These are phyloP conservation scores for Chrysanthemum seticuspe DNA, from an alignment of 129 eudicot genomes.

Conservation along the genomic window DNA sequence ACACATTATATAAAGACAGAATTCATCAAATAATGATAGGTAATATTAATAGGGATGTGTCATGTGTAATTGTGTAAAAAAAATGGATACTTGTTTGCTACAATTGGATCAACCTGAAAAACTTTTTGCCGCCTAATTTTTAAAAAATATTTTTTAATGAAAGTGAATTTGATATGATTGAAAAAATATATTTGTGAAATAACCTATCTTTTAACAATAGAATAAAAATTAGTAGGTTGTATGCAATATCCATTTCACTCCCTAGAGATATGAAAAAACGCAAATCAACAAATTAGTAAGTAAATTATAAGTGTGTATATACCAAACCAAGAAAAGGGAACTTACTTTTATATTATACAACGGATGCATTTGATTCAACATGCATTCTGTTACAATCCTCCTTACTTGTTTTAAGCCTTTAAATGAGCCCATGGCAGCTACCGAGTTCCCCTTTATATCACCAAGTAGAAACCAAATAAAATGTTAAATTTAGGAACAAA, in stretches of 20 bases:
- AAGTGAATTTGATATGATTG: neutral
- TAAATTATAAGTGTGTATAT: too few species aligned
- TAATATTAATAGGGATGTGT: too few species aligned
- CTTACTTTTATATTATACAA: slow-evolving; percentile 69
- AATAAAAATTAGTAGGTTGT: too few species aligned
- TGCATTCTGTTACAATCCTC: slow-evolving; percentile 88
- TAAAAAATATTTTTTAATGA: too few species aligned
- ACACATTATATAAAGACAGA: neutral
- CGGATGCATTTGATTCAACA: slow-evolving; percentile 88
- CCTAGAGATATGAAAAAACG: too few species aligned
- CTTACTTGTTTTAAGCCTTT: slow-evolving; percentile 96
- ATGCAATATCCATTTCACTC: too few species aligned
- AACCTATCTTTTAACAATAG: too few species aligned
- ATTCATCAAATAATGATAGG: neutral
- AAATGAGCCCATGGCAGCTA: slow-evolving; percentile 91
- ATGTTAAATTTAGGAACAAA: neutral
- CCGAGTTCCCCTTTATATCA: slow-evolving; percentile 76
- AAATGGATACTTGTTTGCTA: too few species aligned
- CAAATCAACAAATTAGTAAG: too few species aligned
- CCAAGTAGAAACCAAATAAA: slow-evolving; percentile 3
- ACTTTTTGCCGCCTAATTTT: too few species aligned
- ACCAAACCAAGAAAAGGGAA: neutral
- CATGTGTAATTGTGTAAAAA: too few species aligned
- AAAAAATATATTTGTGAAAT: neutral
- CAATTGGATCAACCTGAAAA: too few species aligned